phyloP scores from a whole-genome alignment of 148 eudicot genomes.

The Heliosperma pusillum region DNA sequence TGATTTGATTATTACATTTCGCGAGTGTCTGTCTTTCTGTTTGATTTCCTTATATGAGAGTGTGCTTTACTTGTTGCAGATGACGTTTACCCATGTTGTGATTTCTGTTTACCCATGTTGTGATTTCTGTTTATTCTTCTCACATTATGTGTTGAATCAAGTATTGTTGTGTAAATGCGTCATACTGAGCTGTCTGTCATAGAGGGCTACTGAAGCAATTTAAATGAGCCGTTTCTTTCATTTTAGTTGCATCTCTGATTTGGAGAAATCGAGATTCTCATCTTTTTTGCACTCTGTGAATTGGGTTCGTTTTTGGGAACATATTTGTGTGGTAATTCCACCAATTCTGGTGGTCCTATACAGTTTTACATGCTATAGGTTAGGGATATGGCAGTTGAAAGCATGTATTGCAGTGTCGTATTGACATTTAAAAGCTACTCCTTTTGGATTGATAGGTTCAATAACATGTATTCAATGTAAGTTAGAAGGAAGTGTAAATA shows the following conservation, averaged over 20 bases:
- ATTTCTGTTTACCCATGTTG: no score
- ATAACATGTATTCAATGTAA: not conserved
- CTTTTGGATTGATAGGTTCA: not conserved
- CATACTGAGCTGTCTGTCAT: not conserved
- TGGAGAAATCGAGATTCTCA: not conserved
- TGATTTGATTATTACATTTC: slow-evolving; percentile 26
- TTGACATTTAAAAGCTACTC: not conserved
- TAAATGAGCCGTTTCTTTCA: not conserved
- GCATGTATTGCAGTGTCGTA: not conserved
- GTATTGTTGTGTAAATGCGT: not conserved
- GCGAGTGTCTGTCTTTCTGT: not conserved
- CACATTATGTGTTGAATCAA: not conserved
- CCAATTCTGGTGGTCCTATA: not conserved
- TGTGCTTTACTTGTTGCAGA: not conserved
- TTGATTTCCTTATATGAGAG: not conserved
- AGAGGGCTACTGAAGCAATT: not conserved
- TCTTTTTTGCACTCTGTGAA: not conserved
- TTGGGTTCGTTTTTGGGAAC: not conserved
- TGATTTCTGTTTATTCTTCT: not conserved
- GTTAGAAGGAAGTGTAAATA: not conserved
- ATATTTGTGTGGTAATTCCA: no score
- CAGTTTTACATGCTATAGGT: not conserved
- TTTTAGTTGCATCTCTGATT: not conserved
- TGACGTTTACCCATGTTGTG: not conserved
- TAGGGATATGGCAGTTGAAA: not conserved